Evolutionary conservation across 306 rosid genomes (phyloP).

Genomic region (Dicorynia guianensis): DNA sequence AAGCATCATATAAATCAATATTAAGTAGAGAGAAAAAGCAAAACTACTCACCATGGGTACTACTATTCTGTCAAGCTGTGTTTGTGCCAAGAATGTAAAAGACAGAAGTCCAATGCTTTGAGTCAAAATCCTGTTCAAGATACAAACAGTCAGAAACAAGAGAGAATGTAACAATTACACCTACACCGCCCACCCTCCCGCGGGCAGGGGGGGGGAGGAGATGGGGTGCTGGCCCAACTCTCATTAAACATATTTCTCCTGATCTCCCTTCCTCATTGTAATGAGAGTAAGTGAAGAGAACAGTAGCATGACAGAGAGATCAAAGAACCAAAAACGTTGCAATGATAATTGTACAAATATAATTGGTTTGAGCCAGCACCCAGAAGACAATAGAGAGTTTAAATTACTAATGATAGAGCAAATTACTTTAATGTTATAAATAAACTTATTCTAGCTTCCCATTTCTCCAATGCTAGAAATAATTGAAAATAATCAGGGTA

Average conservation of each 20-base stretch:
- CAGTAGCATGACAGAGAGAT: background rate
- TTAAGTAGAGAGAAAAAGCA: slow-evolving; percentile 31
- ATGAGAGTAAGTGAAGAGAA: slow-evolving; percentile 5
- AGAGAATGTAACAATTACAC: slow-evolving; percentile 32
- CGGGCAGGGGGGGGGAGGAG: too few relatives aligned
- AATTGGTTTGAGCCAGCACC: slow-evolving; percentile 2
- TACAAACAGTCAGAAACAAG: slow-evolving; percentile 26
- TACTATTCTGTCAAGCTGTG: slow-evolving; percentile 80
- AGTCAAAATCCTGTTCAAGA: slow-evolving; percentile 70
- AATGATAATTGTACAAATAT: background rate
- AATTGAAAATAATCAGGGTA: background rate
- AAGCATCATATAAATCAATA: slow-evolving; percentile 23
- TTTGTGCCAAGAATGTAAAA: slow-evolving; percentile 72
- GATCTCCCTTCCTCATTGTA: slow-evolving; percentile 11
- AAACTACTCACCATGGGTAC: slow-evolving; percentile 89
- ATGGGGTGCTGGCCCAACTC: too few relatives aligned
- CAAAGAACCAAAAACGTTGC: background rate
- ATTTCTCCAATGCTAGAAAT: slow-evolving; percentile 14
- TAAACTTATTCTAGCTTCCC: slow-evolving; percentile 9
- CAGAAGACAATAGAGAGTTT: background rate
- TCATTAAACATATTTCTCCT: background rate
- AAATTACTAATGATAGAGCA: slow-evolving; percentile 21
- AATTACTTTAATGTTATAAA: slow-evolving; percentile 1
- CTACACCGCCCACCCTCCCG: too few relatives aligned
- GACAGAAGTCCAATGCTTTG: slow-evolving; percentile 97